Percentiles rank a stretch among this genome's conserved stretches.
Evolutionary conservation across 768 basidiomycete genomes (phyloP).

Genomic region (Erythrobasidium yunnanense): DNA sequence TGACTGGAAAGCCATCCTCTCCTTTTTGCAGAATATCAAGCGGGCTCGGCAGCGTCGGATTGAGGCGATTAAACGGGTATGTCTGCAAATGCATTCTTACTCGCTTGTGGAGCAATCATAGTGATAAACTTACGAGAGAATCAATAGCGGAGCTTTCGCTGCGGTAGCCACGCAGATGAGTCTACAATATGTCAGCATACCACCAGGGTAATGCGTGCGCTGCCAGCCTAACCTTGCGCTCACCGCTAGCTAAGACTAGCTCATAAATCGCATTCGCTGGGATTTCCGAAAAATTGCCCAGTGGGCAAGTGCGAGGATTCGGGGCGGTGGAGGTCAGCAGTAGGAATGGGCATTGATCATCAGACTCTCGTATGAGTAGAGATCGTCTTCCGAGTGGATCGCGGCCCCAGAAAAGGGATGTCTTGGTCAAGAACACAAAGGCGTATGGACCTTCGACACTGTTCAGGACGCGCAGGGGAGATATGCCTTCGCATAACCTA

Average conservation of each 20-base stretch:
- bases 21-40: no score
- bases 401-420: slow-evolving; percentile 58
- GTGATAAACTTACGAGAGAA: no score
- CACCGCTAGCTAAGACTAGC: not conserved
- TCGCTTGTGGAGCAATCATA: no score
- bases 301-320: not conserved
- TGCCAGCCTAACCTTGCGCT: not conserved
- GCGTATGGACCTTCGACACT: slow-evolving; percentile 79
- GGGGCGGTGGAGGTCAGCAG: not conserved
- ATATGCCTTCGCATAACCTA: slow-evolving; percentile 39
- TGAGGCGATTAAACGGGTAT: no score
- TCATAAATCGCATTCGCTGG: not conserved
- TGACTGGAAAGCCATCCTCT: no score
- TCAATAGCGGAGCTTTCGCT: no score
- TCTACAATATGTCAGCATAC: not conserved
- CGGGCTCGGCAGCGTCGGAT: no score
- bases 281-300: not conserved
- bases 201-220: no score
- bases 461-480: slow-evolving; percentile 50
- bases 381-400: slow-evolving; percentile 80
- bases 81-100: no score
- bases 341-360: not conserved
- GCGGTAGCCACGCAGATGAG: no score
- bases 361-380: slow-evolving; percentile 46
- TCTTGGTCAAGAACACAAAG: slow-evolving; percentile 64